phyloP scores from a whole-genome alignment of 2,329 filamentous ascomycete species.

The Aspergillus texensis region DNA sequence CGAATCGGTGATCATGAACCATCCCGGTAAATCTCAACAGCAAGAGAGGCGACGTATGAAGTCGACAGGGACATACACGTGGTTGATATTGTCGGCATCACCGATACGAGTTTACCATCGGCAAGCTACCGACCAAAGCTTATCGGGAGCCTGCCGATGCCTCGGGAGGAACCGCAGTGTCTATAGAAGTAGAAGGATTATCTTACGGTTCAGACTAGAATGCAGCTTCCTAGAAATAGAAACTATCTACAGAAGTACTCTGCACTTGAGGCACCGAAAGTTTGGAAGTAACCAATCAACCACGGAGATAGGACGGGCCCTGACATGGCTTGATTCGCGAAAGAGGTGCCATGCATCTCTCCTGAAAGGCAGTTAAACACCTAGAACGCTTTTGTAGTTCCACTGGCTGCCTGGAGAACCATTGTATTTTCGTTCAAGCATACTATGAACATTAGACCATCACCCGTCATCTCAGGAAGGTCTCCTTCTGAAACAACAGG shows the following conservation, averaged over 20 bases:
- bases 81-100: background rate
- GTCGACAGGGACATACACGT: background rate
- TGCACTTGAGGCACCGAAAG: too few relatives aligned
- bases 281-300: background rate
- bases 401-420: background rate
- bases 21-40: too few relatives aligned
- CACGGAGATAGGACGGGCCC: background rate
- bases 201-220: background rate
- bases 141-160: background rate
- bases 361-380: background rate
- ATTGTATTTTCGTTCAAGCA: fast-evolving
- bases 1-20: too few relatives aligned
- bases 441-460: background rate
- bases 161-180: background rate
- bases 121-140: background rate
- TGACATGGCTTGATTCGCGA: background rate
- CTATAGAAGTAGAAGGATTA: background rate
- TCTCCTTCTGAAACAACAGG: too few relatives aligned
- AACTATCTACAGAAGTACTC: background rate
- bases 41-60: background rate
- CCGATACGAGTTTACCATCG: background rate
- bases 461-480: background rate
- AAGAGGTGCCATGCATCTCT: background rate
- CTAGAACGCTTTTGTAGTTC: background rate
- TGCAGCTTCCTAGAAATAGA: background rate